Evolutionary conservation across 164 flowering plant genomes (phyloP).

Genomic region (Protea cynaroides): DNA sequence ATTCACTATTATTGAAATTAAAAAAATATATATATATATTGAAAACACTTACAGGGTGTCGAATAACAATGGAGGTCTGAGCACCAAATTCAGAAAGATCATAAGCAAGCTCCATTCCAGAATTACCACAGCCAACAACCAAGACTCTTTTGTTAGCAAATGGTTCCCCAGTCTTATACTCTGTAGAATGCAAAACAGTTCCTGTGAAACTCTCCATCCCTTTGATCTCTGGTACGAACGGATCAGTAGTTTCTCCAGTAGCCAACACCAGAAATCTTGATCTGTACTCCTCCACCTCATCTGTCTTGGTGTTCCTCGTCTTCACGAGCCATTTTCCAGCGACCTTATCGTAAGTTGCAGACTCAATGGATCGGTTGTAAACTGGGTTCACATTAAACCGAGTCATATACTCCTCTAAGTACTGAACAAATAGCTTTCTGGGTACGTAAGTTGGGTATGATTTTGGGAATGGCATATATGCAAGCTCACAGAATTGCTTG

Average conservation of each 20-base stretch:
- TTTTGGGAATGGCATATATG: constrained; percentile 35
- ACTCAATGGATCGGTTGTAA: constrained; percentile 33
- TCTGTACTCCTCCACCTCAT: constrained; percentile 18
- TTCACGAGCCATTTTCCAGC: constrained; percentile 31
- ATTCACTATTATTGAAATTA: too few species aligned
- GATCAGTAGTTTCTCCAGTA: constrained; percentile 35
- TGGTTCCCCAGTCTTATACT: constrained; percentile 35
- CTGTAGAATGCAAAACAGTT: constrained; percentile 29
- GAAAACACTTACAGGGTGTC: constrained; percentile 57
- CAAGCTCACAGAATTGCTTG: constrained; percentile 49
- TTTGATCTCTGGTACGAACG: constrained; percentile 21
- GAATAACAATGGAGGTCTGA: constrained; percentile 39
- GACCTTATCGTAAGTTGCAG: constrained; percentile 27
- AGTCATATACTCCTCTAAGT: constrained; percentile 45
- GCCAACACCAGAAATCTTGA: constrained; percentile 42
- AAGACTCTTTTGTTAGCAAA: constrained; percentile 34
- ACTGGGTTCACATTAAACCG: constrained; percentile 40
- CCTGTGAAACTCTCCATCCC: constrained; percentile 29
- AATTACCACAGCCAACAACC: constrained; percentile 70
- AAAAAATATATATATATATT: too few species aligned
- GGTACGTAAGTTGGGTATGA: constrained; percentile 31
- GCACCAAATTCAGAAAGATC: constrained; percentile 44
- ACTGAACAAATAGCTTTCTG: constrained; percentile 29
- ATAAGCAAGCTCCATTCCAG: constrained; percentile 64
- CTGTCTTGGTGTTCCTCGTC: constrained; percentile 12